Conservation (phyloP, 768 basidiomycete species). For the Termitomyces sp. region DNA sequence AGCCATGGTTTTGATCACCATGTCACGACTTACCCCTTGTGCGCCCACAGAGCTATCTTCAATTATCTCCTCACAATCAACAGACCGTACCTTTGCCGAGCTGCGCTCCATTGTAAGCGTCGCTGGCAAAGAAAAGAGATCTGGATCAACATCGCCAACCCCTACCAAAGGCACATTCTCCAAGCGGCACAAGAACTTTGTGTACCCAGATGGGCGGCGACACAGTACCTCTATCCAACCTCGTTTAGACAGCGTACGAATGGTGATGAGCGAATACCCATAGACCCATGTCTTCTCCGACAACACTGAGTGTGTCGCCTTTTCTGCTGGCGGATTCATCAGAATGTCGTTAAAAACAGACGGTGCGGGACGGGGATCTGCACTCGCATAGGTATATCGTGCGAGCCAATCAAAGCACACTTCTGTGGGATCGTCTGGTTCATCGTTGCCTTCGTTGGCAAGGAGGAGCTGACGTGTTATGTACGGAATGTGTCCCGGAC, state of each 20-base stretch:
- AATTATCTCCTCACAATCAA: conserved; percentile 19
- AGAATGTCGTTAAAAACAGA: conserved; percentile 80
- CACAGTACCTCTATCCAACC: conserved; percentile 91
- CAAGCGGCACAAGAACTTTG: conserved; percentile 76
- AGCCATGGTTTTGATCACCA: neutral
- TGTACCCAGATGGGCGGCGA: conserved; percentile 85
- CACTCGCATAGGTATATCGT: conserved; percentile 90
- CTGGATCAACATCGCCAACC: conserved; percentile 81
- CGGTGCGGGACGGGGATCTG: conserved; percentile 84
- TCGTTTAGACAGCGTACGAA: conserved; percentile 63
- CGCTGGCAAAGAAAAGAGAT: conserved; percentile 68
- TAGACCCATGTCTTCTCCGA: conserved; percentile 80
- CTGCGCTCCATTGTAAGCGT: conserved; percentile 70
- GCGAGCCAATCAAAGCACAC: conserved; percentile 98
- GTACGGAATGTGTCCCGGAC: conserved; percentile 77
- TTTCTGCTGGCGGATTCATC: conserved; percentile 46
- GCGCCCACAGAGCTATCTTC: conserved; percentile 17
- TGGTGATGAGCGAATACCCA: conserved; percentile 81
- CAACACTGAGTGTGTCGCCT: conserved; percentile 35
- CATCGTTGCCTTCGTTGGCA: conserved; percentile 72
- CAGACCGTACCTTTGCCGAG: conserved; percentile 27
- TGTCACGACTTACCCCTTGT: conserved; percentile 5
- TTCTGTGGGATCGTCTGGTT: conserved; percentile 86
- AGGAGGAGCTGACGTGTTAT: conserved; percentile 84
- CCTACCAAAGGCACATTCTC: conserved; percentile 89